Base-by-base conservation (phyloP, 331 rosid species). In the Arachis monticola region DNA sequence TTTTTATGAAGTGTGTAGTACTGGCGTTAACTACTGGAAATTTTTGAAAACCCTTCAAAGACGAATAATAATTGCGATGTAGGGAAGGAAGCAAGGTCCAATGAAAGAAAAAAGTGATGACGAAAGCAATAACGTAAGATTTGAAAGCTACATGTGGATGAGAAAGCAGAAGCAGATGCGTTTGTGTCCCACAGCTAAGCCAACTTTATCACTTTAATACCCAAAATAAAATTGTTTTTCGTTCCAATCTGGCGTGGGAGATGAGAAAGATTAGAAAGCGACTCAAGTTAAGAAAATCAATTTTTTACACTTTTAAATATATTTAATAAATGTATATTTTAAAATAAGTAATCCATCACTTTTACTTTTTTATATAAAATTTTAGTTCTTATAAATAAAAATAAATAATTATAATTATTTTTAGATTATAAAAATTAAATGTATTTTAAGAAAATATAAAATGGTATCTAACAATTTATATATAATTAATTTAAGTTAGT, bases 41-140 rank as follows among this genome's bases (percentile, higher is more conserved):
- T 35, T 40, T 77, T 60, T 48, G n/a, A 45, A 72, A 70, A 77
- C 55, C 66, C 70, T 58, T 76, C 4, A 73, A 56, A 63, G 74
- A 31, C 8, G 22, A 72, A 66, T 30, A 81, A 79, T 75, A 75
- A 71, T 80, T 67, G 67, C 12, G 31, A 71, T 3, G 32, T 64
- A 66, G 60, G 67, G 46, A 67, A 41, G 74, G 67, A 64, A 81
- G 52, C 52, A 66, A 57, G 0, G 13, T 14, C 55, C 73, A 76
- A 59, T 76, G 13, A 59, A 55, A 59, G 55, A 40, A 40, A 27
- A 67, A 58, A 13, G 35, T 53, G 56, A 11, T 83, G 89, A 85
- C 85, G 81, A 78, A 78, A 31, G 89, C 83, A 70, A 70, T 70
- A 66, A 77, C 89, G 89, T 69, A 56, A 80, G 81, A 65, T n/a